Base-by-base conservation (phyloP, 2,329 filamentous ascomycete species). In the Beauveria sp. region DNA sequence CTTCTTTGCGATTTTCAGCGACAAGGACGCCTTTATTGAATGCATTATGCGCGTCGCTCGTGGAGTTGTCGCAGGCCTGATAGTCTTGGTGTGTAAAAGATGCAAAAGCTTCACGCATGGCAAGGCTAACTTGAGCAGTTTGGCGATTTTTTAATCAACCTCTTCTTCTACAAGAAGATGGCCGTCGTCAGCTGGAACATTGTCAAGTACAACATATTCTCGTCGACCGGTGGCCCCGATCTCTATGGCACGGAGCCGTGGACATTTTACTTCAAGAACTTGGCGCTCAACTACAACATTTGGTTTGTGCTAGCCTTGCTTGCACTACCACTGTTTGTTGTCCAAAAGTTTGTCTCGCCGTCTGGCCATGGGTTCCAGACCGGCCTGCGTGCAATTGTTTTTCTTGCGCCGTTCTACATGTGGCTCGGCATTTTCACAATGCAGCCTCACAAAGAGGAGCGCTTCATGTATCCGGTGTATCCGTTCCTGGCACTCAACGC, bases 391-490 rank as follows among this genome's bases (percentile, higher is more conserved):
- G 90, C 88, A 10, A 69, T 96, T 53, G 84, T 93, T 22, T 91
- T 96, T 66, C 79, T 93, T 60, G 77, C 85, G 0, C 95, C 95
- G 0, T 96, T 98, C 74, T 99, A 98, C 72, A 82, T 97, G 71
- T 99, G 95, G 95, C 82, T 99, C 31, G 84, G 77, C 3, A 95
- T 98, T 65, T 98, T 99, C 76, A 93, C 90, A 0, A 72, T 89
- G 9, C 95, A 99, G 72, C 91, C 95, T 18, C 95, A 99, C 77
- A 99, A 99, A 71, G 95, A 99, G 73, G 95, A 99, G 75, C 83
- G 95, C 7, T 99, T 99, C 78, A 98, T 99, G 93, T 99, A 96
- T 70, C 95, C 95, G 0, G 90, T 86, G 2, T 99, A 99, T 69
- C 95, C 95, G 1, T 91, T 93, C 65, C 80, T 99, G 43, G 89